Evolutionary conservation across 306 rosid species (phyloP), one percentile per base, ranked within the genome.

Genomic region (Vachellia pachyceras): DNA sequence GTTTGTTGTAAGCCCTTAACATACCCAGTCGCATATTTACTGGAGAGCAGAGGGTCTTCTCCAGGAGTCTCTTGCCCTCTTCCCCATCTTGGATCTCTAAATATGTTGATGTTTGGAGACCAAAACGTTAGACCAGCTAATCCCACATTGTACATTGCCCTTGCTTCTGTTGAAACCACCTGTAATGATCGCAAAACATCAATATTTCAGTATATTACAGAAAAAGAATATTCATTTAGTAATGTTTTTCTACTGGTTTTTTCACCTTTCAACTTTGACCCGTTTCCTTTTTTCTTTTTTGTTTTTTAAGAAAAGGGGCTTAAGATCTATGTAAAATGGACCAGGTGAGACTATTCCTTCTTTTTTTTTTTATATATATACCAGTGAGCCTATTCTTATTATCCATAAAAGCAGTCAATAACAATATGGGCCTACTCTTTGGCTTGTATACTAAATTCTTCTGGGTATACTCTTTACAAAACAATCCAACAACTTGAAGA

Each of bases 51-150:
- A 12, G 99, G 99, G 70, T 96, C 99, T 75, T 96, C 99, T 10
- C 99, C 99, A 0, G 99, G 97, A 15, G 99, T 96, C 64, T 95
- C 99, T 33, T 87, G 94, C n/a, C 98, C 97, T 85, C 99, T 87
- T 60, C 99, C 99, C 99, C 98, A 96, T 78, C 99, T 90, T 64
- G 99, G 99, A 85, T 96, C 99, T 41, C 99, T 82, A 66, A 93
- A 94, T 44, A 96, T 96, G 97, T 96, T 96, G 6, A 96, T 83
- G 70, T 91, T 96, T n/a, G 99, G 99, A 1, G 99, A 93, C 99
- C 99, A 96, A 82, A 22, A 96, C 71, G 91, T 90, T 73, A 90
- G 84, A 10, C 91, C 92, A 15, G 85, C 86, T 33, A 82, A 72
- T 11, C 94, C 90, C 13, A 88, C 71, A 55, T 88, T 90, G 86